These are phyloP conservation scores for Epichloe festucae DNA, from an alignment of 2,329 filamentous ascomycete species.

Conservation along the genomic window DNA sequence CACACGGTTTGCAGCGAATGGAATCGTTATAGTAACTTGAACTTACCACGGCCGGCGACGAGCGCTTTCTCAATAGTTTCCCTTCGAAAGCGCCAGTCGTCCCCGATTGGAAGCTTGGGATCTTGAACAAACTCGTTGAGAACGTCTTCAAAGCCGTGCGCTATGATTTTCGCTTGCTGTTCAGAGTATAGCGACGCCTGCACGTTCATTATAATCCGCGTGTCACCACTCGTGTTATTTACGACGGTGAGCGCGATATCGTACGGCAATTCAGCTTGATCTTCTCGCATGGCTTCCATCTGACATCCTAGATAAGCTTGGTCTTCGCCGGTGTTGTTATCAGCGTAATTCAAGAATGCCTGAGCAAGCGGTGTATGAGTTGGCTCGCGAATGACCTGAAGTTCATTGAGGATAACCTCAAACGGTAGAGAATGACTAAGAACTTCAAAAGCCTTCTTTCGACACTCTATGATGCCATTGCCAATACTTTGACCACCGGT, in stretches of 20 bases:
- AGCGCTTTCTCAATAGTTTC: background rate
- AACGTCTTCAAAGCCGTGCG: background rate
- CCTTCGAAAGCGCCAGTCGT: too few relatives aligned
- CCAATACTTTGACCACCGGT: conserved; percentile 5
- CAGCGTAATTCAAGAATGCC: conserved; percentile 26
- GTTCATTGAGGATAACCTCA: conserved; percentile 28
- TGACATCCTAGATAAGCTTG: background rate
- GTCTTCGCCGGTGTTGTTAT: background rate
- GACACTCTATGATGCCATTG: conserved; percentile 10
- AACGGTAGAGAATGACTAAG: conserved; percentile 25
- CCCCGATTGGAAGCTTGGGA: background rate
- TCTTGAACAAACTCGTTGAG: background rate
- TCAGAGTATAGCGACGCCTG: background rate
- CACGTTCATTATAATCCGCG: background rate
- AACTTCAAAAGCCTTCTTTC: conserved; percentile 20
- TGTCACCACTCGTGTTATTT: background rate
- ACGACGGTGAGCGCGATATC: background rate
- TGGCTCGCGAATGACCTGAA: conserved; percentile 25
- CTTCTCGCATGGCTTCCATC: background rate
- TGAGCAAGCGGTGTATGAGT: conserved; percentile 32
- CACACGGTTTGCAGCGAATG: too few relatives aligned
- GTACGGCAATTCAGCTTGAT: background rate
- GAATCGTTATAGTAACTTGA: too few relatives aligned
- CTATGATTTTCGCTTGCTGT: background rate
- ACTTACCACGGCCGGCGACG: background rate